Percentiles rank a stretch among this genome's conserved stretches.
These are phyloP conservation scores for Cystobasidiaceae sp. DNA, from an alignment of 1,284 basidiomycete genomes.

Conservation along the genomic window DNA sequence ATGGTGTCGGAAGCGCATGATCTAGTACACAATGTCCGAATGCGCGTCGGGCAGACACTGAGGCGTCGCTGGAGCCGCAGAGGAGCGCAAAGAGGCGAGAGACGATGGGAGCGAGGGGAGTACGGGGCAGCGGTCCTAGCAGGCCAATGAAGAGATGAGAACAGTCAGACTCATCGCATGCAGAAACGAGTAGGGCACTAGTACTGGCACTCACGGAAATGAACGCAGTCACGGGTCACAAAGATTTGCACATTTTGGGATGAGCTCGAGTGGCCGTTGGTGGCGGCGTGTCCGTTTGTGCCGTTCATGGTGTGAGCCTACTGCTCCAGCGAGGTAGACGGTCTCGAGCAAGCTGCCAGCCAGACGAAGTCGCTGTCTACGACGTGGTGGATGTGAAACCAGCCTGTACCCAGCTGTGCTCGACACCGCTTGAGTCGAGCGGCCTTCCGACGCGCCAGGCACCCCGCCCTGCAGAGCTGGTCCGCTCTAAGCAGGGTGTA, in stretches of 20 bases:
- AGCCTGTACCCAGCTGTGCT: no score
- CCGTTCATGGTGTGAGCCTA: neutral
- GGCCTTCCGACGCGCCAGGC: no score
- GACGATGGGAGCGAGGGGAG: slow-evolving; percentile 18
- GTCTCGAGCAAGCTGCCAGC: no score
- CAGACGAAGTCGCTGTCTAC: no score
- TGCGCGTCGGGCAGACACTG: slow-evolving; percentile 2
- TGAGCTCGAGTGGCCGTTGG: neutral
- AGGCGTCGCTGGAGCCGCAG: neutral
- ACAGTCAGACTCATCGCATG: neutral
- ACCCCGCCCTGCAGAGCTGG: no score
- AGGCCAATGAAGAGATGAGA: neutral
- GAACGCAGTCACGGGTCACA: slow-evolving; percentile 21
- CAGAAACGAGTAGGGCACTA: neutral
- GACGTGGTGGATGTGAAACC: no score
- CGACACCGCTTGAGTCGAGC: no score
- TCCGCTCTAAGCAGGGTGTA: no score
- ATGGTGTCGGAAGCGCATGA: slow-evolving; percentile 14
- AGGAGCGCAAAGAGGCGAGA: slow-evolving; percentile 15
- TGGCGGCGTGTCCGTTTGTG: neutral
- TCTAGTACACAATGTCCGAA: slow-evolving; percentile 26
- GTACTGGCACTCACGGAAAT: slow-evolving; percentile 10
- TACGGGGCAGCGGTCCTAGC: neutral
- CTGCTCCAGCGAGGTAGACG: neutral
- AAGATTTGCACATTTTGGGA: neutral